Conservation (phyloP, 202 grass and related monocot genomes). For the Setaria viridis region DNA sequence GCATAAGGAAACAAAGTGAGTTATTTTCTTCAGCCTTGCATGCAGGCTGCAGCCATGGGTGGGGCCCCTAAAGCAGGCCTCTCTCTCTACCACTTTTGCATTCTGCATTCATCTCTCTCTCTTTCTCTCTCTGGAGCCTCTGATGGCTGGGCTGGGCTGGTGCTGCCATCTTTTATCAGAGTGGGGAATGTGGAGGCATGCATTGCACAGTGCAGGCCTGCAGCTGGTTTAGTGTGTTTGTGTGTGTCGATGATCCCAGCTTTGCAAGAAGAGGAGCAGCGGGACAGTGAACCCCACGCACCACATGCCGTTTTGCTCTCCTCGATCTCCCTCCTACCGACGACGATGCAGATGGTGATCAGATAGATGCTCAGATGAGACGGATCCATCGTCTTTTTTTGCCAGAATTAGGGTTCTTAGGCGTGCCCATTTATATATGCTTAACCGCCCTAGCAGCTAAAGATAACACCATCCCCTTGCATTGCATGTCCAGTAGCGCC, state of each 20-base stretch:
- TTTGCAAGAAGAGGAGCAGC: constrained; percentile 41
- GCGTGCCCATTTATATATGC: constrained; percentile 64
- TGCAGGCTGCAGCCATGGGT: constrained; percentile 29
- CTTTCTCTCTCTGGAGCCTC: constrained; percentile 20
- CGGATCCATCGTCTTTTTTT: constrained; percentile 9
- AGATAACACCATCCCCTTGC: background rate
- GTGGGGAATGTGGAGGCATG: constrained; percentile 88
- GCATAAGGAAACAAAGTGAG: constrained; percentile 52
- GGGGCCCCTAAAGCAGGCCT: constrained; percentile 45
- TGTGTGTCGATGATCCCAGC: constrained; percentile 46
- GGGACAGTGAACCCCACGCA: constrained; percentile 39
- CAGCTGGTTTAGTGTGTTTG: constrained; percentile 44
- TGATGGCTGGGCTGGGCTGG: constrained; percentile 19
- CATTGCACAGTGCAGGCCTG: constrained; percentile 51
- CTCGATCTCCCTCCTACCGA: background rate
- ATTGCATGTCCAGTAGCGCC: constrained; percentile 5
- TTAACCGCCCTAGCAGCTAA: constrained; percentile 16
- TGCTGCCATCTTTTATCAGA: constrained; percentile 72
- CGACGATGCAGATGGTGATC: constrained; percentile 11
- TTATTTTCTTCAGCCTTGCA: constrained; percentile 66
- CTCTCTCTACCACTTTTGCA: constrained; percentile 65
- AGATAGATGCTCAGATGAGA: background rate
- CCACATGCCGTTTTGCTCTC: constrained; percentile 58
- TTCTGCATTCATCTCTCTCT: constrained; percentile 68
- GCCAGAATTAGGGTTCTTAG: constrained; percentile 73